Evolutionary conservation across 257 asterid species (phyloP), one percentile per base, ranked within the genome.

Genomic region (Leptodermis oblonga): DNA sequence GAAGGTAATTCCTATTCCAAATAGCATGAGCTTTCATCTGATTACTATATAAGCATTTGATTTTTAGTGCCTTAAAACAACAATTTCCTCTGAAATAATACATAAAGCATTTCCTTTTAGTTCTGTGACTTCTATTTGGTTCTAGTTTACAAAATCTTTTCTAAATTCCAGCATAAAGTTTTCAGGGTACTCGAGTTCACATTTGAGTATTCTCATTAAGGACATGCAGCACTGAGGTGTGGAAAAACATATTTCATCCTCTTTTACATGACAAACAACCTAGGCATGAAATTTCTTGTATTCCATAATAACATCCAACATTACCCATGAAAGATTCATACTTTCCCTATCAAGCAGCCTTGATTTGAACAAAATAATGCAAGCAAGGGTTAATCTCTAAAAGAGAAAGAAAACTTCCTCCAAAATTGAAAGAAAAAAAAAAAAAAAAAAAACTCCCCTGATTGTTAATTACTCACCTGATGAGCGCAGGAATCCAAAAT

Each of bases 401-500:
- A 13, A 41, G 25, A 25, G 2, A 5, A 60, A 11, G 30, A 7
- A 42, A 41, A 63, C 61, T 42, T 36, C 59, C 64, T 8, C 18
- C 4, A 55, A 51, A 28, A 59, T 55, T 17, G 46, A 69, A 54
- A 10, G 42, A 66, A 60, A 36, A 28, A 33, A 54, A n/a, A n/a
- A n/a, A n/a, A n/a, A n/a, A n/a, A n/a, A n/a, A n/a, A n/a, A n/a
- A n/a, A n/a, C n/a, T n/a, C n/a, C n/a, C n/a, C n/a, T n/a, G n/a
- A n/a, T n/a, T n/a, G n/a, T 31, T 37, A 42, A 42, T 53, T 22
- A 80, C 90, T 82, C 82, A 94, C 97, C 77, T 48, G 86, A 53
- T 13, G 89, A 63, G 76, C 41, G 82, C 74, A 73, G 59, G 75
- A 76, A 89, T 79, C 87, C 93, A 78, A 94, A 83, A 82, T 82